Base-by-base conservation (phyloP, 345 rosid species). In the Boechera stricta region DNA sequence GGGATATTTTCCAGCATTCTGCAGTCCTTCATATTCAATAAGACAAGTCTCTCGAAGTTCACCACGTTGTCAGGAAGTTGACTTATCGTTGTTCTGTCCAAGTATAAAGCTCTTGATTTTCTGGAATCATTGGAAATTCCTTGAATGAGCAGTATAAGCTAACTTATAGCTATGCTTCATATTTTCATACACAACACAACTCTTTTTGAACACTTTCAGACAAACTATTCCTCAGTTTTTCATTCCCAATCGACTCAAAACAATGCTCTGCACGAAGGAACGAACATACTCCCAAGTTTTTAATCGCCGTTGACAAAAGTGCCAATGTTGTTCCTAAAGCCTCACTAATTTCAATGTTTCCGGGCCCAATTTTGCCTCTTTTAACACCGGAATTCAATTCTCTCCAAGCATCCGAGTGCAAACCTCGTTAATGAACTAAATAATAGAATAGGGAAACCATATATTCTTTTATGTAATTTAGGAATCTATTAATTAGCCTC, bases 371-470 rank as follows among this genome's bases (percentile, higher is more conserved):
- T 16, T 16, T 16, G 16, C 16, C 16, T 16, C 16, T 16, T 16
- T 16, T 16, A 16, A 16, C 16, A 16, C 86, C 79, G 4, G 91
- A 87, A 79, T 90, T 89, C 72, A 86, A 48, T 48, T 85, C 85
- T 12, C 82, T 75, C 0, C 98, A 80, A 42, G 78, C 77, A 71
- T 69, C 83, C 0, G 85, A 73, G 67, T 92, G 98, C 66, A 92
- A 18, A 18, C 21, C 21, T 18, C 21, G 21, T 18, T 18, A 18
- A 18, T 18, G 21, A 18, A 18, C 21, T 18, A 16, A 16, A 21
- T 21, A 21, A 21, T 21, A 21, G 21, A 21, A 21, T 21, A 21
- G 21, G 21, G 21, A 21, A 21, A 1, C 21, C 21, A 21, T 21
- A 21, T 21, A 21, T 21, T 21, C 21, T 21, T 21, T 21, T 21